Conservation (phyloP, 345 rosid genomes). For the Eucalyptus grandis region DNA sequence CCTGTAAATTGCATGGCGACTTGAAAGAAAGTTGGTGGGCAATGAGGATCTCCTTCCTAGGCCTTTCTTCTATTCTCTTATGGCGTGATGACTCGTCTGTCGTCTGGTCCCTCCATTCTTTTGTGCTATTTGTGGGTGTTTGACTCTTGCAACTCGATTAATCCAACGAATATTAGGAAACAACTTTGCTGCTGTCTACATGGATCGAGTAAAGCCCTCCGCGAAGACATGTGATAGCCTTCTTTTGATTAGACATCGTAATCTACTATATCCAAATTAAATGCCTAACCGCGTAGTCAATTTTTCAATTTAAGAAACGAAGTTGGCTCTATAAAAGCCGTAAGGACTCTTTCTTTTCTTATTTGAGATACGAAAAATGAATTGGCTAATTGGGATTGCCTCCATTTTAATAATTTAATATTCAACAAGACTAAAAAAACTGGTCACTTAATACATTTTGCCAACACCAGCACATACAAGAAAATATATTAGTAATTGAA, state of each 20-base stretch:
- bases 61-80: no score
- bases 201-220: not conserved
- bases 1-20: no score
- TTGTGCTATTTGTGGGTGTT: not conserved
- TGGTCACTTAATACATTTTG: not conserved
- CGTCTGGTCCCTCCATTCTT: not conserved
- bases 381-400: not conserved
- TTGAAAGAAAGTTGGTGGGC: no score
- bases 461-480: not conserved
- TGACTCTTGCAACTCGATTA: not conserved
- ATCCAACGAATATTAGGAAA: not conserved
- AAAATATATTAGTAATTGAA: not conserved
- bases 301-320: not conserved
- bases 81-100: not conserved
- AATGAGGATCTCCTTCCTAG: no score
- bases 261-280: not conserved
- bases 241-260: not conserved
- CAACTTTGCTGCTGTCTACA: not conserved
- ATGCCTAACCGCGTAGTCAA: not conserved
- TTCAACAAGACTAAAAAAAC: not conserved
- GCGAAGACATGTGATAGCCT: not conserved
- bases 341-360: not conserved
- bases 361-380: not conserved
- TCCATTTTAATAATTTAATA: not conserved
- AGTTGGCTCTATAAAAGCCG: not conserved